Evolutionary conservation across 2,329 filamentous ascomycete genomes (phyloP).

Genomic region (Lasiodiplodia hormozganensis): DNA sequence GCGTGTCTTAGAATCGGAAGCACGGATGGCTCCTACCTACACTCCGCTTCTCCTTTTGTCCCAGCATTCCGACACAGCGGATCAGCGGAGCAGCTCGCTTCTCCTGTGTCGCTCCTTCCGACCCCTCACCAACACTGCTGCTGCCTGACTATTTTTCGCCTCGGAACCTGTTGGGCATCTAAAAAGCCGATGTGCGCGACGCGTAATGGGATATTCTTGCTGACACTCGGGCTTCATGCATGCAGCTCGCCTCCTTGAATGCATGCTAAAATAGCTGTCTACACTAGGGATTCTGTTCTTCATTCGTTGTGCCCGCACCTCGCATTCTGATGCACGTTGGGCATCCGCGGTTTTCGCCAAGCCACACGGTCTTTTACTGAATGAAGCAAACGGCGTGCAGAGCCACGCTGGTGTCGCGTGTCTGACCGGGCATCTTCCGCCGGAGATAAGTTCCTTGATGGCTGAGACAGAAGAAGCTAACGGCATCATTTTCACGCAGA

Average conservation of each 20-base stretch:
- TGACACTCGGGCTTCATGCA: not conserved
- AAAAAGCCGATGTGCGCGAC: not conserved
- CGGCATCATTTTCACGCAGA: no score
- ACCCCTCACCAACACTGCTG: not conserved
- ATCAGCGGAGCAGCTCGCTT: not conserved
- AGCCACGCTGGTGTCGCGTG: no score
- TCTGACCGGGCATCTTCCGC: no score
- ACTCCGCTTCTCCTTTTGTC: conserved; percentile 15
- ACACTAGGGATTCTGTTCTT: no score
- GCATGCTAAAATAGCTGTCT: no score
- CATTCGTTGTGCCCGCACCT: no score
- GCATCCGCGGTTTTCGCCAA: no score
- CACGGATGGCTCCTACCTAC: not conserved
- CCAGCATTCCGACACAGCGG: conserved; percentile 1
- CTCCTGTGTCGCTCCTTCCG: not conserved
- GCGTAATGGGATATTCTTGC: not conserved
- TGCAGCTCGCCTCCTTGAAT: not conserved
- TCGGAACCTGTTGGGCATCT: not conserved
- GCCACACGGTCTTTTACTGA: no score
- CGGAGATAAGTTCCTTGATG: no score
- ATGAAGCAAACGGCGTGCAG: no score
- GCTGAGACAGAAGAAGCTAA: no score
- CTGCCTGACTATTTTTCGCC: not conserved
- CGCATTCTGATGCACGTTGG: no score
- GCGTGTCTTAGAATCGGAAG: not conserved